A percentile compares a stretch with the other conserved stretches of the same genome.
Evolutionary conservation across 441 rosid species (phyloP).

Genomic region (Croton laevigatus): DNA sequence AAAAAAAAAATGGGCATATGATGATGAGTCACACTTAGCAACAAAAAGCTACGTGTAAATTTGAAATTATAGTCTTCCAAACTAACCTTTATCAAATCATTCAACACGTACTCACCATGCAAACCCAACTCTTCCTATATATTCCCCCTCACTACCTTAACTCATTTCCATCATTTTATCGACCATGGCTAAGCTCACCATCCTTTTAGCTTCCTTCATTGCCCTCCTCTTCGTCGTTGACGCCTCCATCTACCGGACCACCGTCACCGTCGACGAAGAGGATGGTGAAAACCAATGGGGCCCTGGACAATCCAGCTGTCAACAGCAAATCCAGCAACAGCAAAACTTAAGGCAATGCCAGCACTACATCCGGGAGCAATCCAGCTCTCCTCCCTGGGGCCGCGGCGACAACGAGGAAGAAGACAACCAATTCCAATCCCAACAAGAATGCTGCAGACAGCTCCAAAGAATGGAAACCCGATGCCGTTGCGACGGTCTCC

Average conservation of each 20-base stretch:
- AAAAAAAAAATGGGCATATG: too few relatives aligned
- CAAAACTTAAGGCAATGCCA: conserved; percentile 9
- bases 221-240: conserved; percentile 21
- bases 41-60: neutral
- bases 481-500: conserved; percentile 27
- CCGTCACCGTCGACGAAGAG: neutral
- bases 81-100: neutral
- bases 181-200: conserved; percentile 29
- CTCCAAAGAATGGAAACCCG: conserved; percentile 12
- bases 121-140: neutral
- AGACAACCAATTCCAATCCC: too few relatives aligned
- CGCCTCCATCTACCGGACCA: conserved; percentile 27
- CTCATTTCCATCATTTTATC: neutral
- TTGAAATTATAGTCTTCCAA: neutral
- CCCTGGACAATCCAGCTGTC: neutral
- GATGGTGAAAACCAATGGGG: neutral
- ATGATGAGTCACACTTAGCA: neutral
- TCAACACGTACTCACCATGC: conserved; percentile 10
- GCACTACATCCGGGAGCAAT: neutral
- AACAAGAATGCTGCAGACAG: conserved; percentile 25
- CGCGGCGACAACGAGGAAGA: neutral
- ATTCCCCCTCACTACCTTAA: neutral
- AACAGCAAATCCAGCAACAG: conserved; percentile 1
- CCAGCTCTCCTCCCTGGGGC: neutral
- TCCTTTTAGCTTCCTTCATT: conserved; percentile 20